phyloP scores from a whole-genome alignment of 257 asterid genomes.

The Nyctanthes arbortristis region DNA sequence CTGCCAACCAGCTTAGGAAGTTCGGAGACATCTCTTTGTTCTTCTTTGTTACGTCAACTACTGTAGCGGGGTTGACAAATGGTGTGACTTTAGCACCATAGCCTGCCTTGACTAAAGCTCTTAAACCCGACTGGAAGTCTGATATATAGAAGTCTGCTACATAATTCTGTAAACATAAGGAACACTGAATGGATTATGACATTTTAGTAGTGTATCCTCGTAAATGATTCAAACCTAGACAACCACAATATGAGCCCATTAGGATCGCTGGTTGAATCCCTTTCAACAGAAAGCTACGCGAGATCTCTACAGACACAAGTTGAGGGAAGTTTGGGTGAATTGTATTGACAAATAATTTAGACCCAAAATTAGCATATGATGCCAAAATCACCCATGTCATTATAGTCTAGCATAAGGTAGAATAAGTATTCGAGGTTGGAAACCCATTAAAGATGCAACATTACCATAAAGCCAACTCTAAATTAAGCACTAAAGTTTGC shows the following conservation, averaged over 20 bases:
- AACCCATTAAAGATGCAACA: neutral
- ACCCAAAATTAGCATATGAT: neutral
- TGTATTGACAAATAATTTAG: too few relatives aligned
- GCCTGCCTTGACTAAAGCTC: slow-evolving; percentile 72
- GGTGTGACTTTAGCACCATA: slow-evolving; percentile 61
- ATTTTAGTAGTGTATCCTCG: neutral
- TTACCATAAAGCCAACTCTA: too few relatives aligned
- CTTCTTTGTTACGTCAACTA: slow-evolving; percentile 38
- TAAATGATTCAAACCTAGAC: neutral
- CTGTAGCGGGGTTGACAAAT: slow-evolving; percentile 46
- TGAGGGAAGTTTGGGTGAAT: neutral
- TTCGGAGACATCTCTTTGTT: slow-evolving; percentile 51
- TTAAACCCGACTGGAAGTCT: slow-evolving; percentile 62
- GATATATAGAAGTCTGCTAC: slow-evolving; percentile 70
- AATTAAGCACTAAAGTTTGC: too few relatives aligned
- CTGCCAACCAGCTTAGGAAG: slow-evolving; percentile 53
- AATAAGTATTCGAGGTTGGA: neutral
- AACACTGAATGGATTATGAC: slow-evolving; percentile 1
- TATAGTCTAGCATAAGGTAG: neutral
- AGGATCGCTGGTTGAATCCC: neutral
- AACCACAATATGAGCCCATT: neutral
- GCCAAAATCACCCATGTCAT: neutral
- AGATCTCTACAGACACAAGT: neutral
- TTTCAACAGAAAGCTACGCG: neutral
- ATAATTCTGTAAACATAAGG: slow-evolving; percentile 40